Evolutionary conservation across 1,139 yeast species (phyloP).

Genomic region (Diutina mesorugosa): DNA sequence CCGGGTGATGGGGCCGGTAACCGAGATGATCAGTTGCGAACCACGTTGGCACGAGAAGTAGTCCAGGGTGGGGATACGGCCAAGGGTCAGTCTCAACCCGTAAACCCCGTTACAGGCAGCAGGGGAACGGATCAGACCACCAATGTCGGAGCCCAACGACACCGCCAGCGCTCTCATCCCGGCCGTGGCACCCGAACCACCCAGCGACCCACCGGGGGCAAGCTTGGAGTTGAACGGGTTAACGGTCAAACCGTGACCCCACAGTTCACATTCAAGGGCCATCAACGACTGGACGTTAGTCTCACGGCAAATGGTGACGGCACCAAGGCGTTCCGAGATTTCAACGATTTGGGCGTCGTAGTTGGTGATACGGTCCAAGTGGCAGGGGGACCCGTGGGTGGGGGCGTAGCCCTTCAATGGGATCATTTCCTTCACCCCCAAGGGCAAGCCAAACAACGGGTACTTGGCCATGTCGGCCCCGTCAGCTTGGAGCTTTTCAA

Average conservation of each 20-base stretch:
- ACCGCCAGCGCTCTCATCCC: slow-evolving; percentile 13
- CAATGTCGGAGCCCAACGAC: slow-evolving; percentile 48
- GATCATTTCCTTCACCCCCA: slow-evolving; percentile 13
- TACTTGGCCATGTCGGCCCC: slow-evolving; percentile 10
- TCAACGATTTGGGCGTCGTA: slow-evolving; percentile 13
- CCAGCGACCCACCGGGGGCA: slow-evolving; percentile 33
- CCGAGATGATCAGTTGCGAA: background rate
- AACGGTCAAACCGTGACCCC: slow-evolving; percentile 34
- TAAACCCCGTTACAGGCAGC: slow-evolving; percentile 40
- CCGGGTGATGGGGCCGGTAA: background rate
- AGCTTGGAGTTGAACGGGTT: slow-evolving; percentile 40
- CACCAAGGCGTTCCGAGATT: slow-evolving; percentile 9
- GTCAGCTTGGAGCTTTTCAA: slow-evolving; percentile 34
- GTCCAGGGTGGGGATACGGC: slow-evolving; percentile 12
- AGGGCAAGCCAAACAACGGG: slow-evolving; percentile 14
- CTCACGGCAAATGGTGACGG: slow-evolving; percentile 24
- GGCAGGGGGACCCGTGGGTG: slow-evolving; percentile 9
- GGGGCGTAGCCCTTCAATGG: slow-evolving; percentile 7
- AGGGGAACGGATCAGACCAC: slow-evolving; percentile 50
- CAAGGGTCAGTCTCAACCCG: slow-evolving; percentile 26
- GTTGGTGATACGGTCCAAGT: slow-evolving; percentile 11
- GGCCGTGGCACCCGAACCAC: slow-evolving; percentile 16
- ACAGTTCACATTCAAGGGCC: slow-evolving; percentile 40
- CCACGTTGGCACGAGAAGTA: slow-evolving; percentile 10
- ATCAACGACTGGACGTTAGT: slow-evolving; percentile 44